Conservation (phyloP, 345 rosid genomes). For the Kernera saxatilis region DNA sequence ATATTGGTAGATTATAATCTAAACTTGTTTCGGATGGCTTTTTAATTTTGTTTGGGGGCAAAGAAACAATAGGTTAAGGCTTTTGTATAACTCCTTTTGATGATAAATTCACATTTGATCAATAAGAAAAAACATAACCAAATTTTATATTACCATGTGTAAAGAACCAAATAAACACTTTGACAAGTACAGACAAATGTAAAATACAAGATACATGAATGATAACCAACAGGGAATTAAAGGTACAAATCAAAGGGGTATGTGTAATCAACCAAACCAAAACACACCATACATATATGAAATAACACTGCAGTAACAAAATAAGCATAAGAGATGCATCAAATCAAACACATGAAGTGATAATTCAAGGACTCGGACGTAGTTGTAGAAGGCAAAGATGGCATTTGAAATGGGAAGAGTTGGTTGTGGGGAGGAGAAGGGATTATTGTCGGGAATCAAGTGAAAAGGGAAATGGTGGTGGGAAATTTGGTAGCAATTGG, state of each 20-base stretch:
- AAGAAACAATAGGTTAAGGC: no score
- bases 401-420: neutral
- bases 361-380: neutral
- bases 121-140: neutral
- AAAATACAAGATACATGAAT: neutral
- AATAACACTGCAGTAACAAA: neutral
- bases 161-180: neutral
- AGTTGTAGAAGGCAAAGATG: neutral
- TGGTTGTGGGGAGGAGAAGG: constrained; percentile 13
- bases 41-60: no score
- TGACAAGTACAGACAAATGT: neutral
- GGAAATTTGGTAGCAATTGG: neutral
- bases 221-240: neutral
- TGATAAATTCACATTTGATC: no score
- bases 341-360: neutral
- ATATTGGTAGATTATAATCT: no score
- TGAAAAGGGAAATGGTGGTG: neutral
- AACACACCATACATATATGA: neutral
- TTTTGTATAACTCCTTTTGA: no score
- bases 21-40: no score
- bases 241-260: neutral
- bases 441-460: neutral
- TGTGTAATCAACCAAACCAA: neutral
- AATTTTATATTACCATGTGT: neutral
- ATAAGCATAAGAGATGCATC: neutral